Evolutionary conservation across 305 asterid species (phyloP).

Genomic region (Rubia peregrina): DNA sequence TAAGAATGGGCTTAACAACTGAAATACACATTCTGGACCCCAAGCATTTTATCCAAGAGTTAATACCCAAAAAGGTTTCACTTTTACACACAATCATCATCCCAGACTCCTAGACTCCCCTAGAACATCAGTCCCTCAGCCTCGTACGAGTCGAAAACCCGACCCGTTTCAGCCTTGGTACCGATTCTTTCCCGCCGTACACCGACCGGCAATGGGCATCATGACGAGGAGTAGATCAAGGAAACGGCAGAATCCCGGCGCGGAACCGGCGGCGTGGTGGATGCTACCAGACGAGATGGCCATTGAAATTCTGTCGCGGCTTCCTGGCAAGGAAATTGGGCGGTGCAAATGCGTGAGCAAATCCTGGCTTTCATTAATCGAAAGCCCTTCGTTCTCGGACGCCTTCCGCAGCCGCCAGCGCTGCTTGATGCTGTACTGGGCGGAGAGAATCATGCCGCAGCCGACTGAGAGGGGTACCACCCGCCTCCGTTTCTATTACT

Average conservation of each 20-base stretch:
- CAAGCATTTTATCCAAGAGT: too few species aligned
- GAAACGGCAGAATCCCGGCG: background rate
- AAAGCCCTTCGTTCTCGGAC: background rate
- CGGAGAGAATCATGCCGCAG: background rate
- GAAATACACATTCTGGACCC: too few species aligned
- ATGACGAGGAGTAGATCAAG: background rate
- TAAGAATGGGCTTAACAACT: too few species aligned
- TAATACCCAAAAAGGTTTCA: background rate
- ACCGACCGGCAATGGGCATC: background rate
- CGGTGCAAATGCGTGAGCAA: background rate
- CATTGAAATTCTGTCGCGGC: background rate
- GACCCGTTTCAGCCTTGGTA: background rate
- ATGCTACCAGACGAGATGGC: background rate
- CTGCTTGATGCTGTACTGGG: background rate
- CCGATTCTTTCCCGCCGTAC: background rate
- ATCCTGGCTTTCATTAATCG: background rate
- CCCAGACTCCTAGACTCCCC: background rate
- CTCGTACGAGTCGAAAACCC: background rate
- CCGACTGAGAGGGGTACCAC: background rate
- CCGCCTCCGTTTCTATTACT: background rate
- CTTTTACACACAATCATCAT: background rate
- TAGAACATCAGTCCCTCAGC: background rate
- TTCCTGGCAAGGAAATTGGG: background rate
- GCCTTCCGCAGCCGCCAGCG: background rate
- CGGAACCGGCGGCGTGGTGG: background rate